Conservation (phyloP, 352 stramenopile species). For the Phytophthora niederhauseri region DNA sequence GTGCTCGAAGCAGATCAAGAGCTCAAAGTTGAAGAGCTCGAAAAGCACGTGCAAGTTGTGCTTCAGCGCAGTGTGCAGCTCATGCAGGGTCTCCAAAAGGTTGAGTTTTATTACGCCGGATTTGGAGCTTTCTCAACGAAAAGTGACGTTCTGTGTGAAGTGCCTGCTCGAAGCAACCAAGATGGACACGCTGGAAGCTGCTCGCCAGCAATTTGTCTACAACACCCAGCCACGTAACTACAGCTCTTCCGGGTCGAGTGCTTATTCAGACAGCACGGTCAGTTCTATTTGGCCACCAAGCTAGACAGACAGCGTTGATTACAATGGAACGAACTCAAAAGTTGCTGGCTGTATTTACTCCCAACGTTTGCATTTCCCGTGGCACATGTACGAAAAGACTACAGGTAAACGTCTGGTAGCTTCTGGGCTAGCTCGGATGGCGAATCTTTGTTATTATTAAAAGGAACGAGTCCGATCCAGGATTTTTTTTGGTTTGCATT, state of each 20-base stretch:
- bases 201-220: neutral
- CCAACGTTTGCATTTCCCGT: too few species aligned
- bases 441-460: too few species aligned
- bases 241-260: neutral
- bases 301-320: neutral
- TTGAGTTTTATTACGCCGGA: conserved; percentile 19
- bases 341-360: neutral
- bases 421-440: too few species aligned
- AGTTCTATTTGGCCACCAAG: neutral
- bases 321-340: neutral
- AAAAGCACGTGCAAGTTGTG: conserved; percentile 19
- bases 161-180: conserved; percentile 19
- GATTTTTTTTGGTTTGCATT: too few species aligned
- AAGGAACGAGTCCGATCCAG: too few species aligned
- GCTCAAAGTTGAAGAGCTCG: conserved; percentile 4
- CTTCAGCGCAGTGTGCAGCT: conserved; percentile 7
- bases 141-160: conserved; percentile 25
- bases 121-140: conserved; percentile 15
- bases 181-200: conserved; percentile 8
- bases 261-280: neutral
- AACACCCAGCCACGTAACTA: neutral
- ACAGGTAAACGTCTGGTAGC: too few species aligned
- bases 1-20: conserved; percentile 13
- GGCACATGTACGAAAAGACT: too few species aligned
- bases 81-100: conserved; percentile 8